Evolutionary conservation across 208 protist species (phyloP).

Genomic region (Angomonas deanei): DNA sequence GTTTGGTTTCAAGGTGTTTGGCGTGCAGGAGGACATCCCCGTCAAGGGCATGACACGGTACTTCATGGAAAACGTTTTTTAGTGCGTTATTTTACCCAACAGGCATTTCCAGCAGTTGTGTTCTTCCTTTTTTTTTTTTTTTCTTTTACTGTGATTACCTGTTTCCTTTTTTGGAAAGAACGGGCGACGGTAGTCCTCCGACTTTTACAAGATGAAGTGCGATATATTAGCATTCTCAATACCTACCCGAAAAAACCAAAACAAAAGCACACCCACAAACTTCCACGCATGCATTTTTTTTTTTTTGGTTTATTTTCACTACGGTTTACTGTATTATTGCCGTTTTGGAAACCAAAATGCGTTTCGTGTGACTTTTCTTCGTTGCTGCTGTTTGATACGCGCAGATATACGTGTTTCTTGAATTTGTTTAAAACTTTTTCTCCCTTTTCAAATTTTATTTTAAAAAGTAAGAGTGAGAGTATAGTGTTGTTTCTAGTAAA

Average conservation of each 20-base stretch:
- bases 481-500: no score
- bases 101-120: no score
- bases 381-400: no score
- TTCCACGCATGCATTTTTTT: neutral
- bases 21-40: slow-evolving; percentile 23
- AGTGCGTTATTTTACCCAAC: neutral
- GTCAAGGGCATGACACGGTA: neutral
- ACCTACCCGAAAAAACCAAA: neutral
- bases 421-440: neutral
- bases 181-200: neutral
- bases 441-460: neutral
- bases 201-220: neutral
- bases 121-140: neutral
- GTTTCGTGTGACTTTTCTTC: no score
- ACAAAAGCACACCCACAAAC: neutral
- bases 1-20: slow-evolving; percentile 27
- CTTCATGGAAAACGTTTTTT: slow-evolving; percentile 11
- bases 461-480: no score
- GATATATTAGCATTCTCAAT: neutral
- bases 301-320: slow-evolving; percentile 5
- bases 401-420: no score
- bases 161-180: slow-evolving; percentile 2
- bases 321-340: no score
- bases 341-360: no score
- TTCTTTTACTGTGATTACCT: slow-evolving; percentile 4